Percentiles rank a stretch among this genome's conserved stretches.
Conservation (phyloP, 257 asterid genomes). For the Fraxinus cuspidata region DNA sequence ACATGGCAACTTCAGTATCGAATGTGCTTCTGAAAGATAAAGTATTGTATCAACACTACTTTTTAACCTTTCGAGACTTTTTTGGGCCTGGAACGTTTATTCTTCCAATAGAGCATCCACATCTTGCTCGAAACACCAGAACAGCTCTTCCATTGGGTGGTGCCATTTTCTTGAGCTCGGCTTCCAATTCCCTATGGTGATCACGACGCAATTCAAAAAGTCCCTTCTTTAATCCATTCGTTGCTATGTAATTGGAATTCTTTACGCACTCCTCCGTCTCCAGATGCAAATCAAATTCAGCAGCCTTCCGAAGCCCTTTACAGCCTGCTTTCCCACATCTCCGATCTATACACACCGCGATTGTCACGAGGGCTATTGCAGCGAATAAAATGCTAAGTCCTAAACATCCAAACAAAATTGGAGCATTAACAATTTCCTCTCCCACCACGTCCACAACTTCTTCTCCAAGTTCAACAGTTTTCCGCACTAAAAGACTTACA, state of each 20-base stretch:
- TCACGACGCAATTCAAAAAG: constrained; percentile 75
- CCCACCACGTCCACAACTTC: constrained; percentile 52
- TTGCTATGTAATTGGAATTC: constrained; percentile 35
- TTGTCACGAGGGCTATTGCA: constrained; percentile 55
- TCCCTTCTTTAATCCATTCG: constrained; percentile 57
- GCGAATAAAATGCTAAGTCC: constrained; percentile 72
- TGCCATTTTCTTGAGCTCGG: constrained; percentile 94
- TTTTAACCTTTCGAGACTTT: constrained; percentile 73
- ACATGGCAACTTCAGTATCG: constrained; percentile 28
- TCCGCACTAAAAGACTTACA: constrained; percentile 27
- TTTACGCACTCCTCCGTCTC: constrained; percentile 75
- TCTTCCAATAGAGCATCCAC: constrained; percentile 91
- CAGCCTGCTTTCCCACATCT: constrained; percentile 78
- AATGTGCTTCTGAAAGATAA: constrained; percentile 23
- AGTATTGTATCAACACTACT: constrained; percentile 38
- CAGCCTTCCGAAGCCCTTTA: constrained; percentile 71
- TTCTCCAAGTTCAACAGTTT: constrained; percentile 42
- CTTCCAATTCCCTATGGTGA: constrained; percentile 79
- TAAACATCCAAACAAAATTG: constrained; percentile 73
- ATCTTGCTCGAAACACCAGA: constrained; percentile 75
- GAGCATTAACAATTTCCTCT: constrained; percentile 69
- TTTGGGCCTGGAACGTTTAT: constrained; percentile 85
- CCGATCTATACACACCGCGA: constrained; percentile 47
- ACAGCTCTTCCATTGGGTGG: constrained; percentile 93
- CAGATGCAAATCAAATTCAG: constrained; percentile 87